Evolutionary conservation across 176 grass and related monocot genomes (phyloP), one percentile per base, ranked within the genome.

Genomic region (Oryza brachyantha): DNA sequence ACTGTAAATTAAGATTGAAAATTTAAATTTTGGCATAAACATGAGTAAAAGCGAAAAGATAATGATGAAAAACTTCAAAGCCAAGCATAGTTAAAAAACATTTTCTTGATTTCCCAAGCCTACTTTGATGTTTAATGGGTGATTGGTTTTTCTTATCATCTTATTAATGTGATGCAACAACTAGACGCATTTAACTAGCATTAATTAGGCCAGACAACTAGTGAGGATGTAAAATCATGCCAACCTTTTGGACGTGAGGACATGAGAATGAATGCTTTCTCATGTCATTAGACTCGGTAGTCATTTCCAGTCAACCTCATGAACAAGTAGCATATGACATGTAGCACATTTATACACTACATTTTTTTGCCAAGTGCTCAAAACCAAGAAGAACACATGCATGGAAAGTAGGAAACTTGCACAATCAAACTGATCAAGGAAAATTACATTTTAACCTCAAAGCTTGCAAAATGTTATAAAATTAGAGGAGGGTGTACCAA

Each of bases 401-500:
- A 72, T 63, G 4, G 2, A 76, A n/a, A n/a, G n/a, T n/a, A n/a
- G n/a, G n/a, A n/a, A 27, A n/a, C 39, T 40, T 40, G 39, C 11
- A 43, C 9, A 27, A 7, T 3, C 29, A 26, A 72, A 84, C 12
- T 41, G 66, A 72, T 19, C 29, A 72, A 52, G 4, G 74, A 84
- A 72, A 84, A 64, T 42, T 52, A 37, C 66, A n/a, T 40, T 64
- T 55, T 25, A 71, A 64, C 83, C 66, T 55, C 41, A 1, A 48
- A 7, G 28, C 8, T 8, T 41, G 7, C 3, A 61, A 68, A 76
- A 61, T 3, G 24, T 29, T 80, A 62, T 76, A 38, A 68, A 81
- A 86, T 7, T 39, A 28, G 4, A 52, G 74, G 82, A 84, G 40
- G 82, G 64, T 84, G 31, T 48, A 52, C 83, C 83, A 63, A 71